Evolutionary conservation across 768 basidiomycete genomes (phyloP).

Genomic region (Agaricus blazei): DNA sequence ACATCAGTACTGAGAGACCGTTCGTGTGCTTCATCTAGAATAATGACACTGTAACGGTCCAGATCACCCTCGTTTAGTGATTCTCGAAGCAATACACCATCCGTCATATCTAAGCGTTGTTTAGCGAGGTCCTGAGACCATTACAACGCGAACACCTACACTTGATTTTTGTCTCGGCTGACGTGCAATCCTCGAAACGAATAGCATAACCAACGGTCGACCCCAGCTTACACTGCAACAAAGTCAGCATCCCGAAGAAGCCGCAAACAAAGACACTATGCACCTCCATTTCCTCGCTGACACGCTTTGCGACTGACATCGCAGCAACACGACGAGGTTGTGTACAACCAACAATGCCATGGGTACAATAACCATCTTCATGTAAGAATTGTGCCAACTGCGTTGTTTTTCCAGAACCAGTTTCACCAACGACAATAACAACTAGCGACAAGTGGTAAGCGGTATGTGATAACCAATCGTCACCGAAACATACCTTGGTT

Average conservation of each 20-base stretch:
- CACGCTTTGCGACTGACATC: slow-evolving; percentile 99
- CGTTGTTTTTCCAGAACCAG: slow-evolving; percentile 99
- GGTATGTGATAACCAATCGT: neutral
- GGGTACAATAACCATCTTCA: slow-evolving; percentile 91
- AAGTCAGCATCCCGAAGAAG: slow-evolving; percentile 1
- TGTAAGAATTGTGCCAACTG: slow-evolving; percentile 94
- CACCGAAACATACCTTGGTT: slow-evolving; percentile 74
- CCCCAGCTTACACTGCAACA: slow-evolving; percentile 76
- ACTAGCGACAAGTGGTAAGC: slow-evolving; percentile 42
- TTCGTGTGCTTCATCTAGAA: slow-evolving; percentile 99
- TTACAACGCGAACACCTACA: slow-evolving; percentile 46
- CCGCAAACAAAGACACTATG: slow-evolving; percentile 16
- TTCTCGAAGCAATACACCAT: slow-evolving; percentile 96
- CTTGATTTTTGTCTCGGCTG: slow-evolving; percentile 92
- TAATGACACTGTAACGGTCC: slow-evolving; percentile 94
- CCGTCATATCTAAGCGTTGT: slow-evolving; percentile 81
- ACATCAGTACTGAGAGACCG: slow-evolving; percentile 97
- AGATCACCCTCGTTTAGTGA: slow-evolving; percentile 98
- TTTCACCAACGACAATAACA: slow-evolving; percentile 95
- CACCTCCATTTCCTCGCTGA: slow-evolving; percentile 99
- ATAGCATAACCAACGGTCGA: slow-evolving; percentile 93
- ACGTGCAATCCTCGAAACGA: slow-evolving; percentile 97
- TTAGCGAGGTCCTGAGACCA: slow-evolving; percentile 2
- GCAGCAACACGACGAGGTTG: slow-evolving; percentile 98
- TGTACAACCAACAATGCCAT: slow-evolving; percentile 93